These are phyloP conservation scores for Pseudopyrenochaeta lycopersici DNA, from an alignment of 2,329 filamentous ascomycete species.

Conservation along the genomic window DNA sequence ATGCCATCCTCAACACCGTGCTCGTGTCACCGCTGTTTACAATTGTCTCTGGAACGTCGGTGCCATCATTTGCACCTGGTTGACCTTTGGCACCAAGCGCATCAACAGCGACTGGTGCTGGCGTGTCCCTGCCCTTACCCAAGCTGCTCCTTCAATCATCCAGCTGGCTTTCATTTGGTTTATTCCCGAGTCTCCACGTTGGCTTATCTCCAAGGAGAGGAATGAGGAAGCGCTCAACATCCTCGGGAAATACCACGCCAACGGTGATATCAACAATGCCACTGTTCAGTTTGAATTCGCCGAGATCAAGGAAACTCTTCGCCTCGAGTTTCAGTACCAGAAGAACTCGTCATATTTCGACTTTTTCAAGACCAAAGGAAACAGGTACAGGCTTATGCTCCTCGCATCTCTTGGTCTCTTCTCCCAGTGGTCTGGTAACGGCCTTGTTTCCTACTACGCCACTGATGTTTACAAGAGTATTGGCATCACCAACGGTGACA, in stretches of 20 bases:
- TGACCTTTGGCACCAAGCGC: slow-evolving; percentile 58
- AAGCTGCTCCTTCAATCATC: slow-evolving; percentile 60
- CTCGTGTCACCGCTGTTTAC: slow-evolving; percentile 71
- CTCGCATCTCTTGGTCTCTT: slow-evolving; percentile 71
- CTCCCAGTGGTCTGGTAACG: slow-evolving; percentile 74
- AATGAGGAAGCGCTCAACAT: slow-evolving; percentile 69
- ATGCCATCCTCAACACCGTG: slow-evolving; percentile 74
- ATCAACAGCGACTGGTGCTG: slow-evolving; percentile 59
- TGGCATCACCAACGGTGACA: slow-evolving; percentile 62
- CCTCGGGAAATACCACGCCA: slow-evolving; percentile 70
- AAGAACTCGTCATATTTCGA: slow-evolving; percentile 65
- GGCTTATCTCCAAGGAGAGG: slow-evolving; percentile 70
- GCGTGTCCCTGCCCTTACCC: slow-evolving; percentile 63
- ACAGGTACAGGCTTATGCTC: slow-evolving; percentile 70
- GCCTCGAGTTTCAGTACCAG: slow-evolving; percentile 62
- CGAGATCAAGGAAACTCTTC: slow-evolving; percentile 72
- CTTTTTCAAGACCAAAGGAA: slow-evolving; percentile 69
- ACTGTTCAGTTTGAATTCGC: slow-evolving; percentile 72
- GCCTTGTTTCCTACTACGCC: slow-evolving; percentile 73
- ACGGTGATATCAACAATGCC: slow-evolving; percentile 65
- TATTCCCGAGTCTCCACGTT: slow-evolving; percentile 68
- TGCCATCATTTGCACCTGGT: slow-evolving; percentile 65
- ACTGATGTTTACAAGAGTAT: slow-evolving; percentile 69
- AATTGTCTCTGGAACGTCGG: slow-evolving; percentile 74
- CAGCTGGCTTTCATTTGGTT: slow-evolving; percentile 71